A percentile compares a stretch with the other conserved stretches of the same genome.
Conservation (phyloP, 805 yeast genomes). For the Lipomyces kockii region DNA sequence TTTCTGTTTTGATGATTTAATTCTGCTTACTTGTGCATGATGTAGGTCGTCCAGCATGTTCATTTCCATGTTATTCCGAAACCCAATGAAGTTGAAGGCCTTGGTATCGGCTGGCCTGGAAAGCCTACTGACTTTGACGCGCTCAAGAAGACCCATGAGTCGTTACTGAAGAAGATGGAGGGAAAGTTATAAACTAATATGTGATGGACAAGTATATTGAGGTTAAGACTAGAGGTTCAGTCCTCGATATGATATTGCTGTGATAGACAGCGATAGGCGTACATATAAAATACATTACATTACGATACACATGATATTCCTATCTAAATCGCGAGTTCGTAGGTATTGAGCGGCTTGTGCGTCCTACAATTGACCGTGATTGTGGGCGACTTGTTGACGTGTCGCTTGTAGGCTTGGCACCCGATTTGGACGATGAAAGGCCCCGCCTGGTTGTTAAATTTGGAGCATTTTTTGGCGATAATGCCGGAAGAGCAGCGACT, state of each 20-base stretch:
- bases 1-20: background rate
- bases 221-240: background rate
- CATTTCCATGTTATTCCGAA: slow-evolving; percentile 97
- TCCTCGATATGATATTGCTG: background rate
- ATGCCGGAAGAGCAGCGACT: background rate
- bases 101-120: slow-evolving; percentile 95
- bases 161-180: slow-evolving; percentile 53
- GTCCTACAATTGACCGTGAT: background rate
- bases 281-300: background rate
- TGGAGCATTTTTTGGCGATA: background rate
- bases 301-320: background rate
- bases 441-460: background rate
- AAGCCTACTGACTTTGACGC: slow-evolving; percentile 74
- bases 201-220: background rate
- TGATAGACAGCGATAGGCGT: background rate
- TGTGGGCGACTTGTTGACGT: background rate
- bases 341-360: slow-evolving; percentile 21
- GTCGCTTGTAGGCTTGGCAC: background rate
- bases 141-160: slow-evolving; percentile 68
- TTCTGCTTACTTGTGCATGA: background rate
- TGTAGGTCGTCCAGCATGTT: slow-evolving; percentile 82
- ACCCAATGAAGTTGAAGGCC: slow-evolving; percentile 70
- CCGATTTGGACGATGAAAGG: background rate
- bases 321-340: slow-evolving; percentile 16
- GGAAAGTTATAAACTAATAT: background rate